Conservation (phyloP, 208 protist genomes). For the Crithidia thermophila region DNA sequence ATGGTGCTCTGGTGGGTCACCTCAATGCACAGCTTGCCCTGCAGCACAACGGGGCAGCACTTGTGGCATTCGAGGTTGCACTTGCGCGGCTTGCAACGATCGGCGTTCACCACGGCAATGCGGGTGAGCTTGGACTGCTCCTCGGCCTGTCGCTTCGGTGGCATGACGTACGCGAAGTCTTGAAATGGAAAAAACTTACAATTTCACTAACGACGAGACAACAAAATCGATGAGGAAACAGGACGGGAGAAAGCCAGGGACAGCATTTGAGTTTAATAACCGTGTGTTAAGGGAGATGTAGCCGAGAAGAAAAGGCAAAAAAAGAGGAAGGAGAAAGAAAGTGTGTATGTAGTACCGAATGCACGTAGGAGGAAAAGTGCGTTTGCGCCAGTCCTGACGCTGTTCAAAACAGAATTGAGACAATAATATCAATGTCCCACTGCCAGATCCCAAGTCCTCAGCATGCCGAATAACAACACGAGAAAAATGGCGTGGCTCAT, state of each 20-base stretch:
- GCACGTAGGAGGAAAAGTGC: too few relatives aligned
- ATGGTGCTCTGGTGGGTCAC: conserved; percentile 95
- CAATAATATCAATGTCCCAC: too few relatives aligned
- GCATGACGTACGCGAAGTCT: conserved; percentile 42
- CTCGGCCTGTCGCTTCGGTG: conserved; percentile 74
- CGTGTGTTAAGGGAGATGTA: too few relatives aligned
- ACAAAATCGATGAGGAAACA: background rate
- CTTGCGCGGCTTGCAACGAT: conserved; percentile 99
- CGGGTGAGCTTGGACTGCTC: conserved; percentile 96
- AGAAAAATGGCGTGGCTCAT: too few relatives aligned
- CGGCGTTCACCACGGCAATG: conserved; percentile 99
- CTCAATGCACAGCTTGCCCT: conserved; percentile 99
- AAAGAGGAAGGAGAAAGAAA: too few relatives aligned
- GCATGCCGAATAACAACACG: too few relatives aligned
- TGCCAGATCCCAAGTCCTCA: too few relatives aligned
- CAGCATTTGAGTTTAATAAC: too few relatives aligned
- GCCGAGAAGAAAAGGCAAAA: too few relatives aligned
- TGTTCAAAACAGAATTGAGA: too few relatives aligned
- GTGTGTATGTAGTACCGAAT: too few relatives aligned
- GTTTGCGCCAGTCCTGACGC: too few relatives aligned
- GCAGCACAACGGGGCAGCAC: conserved; percentile 98
- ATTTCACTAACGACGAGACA: background rate
- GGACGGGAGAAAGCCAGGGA: background rate
- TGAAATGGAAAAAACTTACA: conserved; percentile 2
- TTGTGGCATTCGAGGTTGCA: conserved; percentile 99